These are phyloP conservation scores for Amanita thiersii DNA, from an alignment of 768 basidiomycete species.

Conservation along the genomic window DNA sequence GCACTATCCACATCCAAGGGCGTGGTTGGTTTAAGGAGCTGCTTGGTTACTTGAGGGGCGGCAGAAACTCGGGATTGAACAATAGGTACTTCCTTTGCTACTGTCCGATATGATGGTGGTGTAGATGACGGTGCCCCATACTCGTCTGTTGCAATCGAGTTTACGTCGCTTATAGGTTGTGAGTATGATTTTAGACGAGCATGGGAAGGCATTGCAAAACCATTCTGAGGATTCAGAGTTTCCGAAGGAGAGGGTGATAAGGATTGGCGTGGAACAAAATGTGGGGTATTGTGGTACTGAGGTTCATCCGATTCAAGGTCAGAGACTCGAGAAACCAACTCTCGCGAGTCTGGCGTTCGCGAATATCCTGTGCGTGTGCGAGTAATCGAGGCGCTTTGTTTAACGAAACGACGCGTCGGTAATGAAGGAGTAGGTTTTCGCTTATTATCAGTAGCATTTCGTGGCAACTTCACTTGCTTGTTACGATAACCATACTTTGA, in stretches of 20 bases:
- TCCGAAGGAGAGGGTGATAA: conserved; percentile 10
- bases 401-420: not conserved
- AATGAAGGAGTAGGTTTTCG: not conserved
- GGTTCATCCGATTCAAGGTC: not conserved
- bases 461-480: not conserved
- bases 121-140: conserved; percentile 12
- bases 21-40: not conserved
- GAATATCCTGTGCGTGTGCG: not conserved
- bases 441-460: not conserved
- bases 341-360: conserved; percentile 7
- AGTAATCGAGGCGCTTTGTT: not conserved
- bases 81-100: conserved; percentile 9
- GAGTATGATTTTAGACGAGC: not conserved
- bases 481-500: conserved; percentile 8
- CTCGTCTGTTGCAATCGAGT: conserved; percentile 12
- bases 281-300: conserved; percentile 22
- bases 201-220: conserved; percentile 7
- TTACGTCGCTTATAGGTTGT: not conserved
- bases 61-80: not conserved
- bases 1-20: conserved; percentile 17
- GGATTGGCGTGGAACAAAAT: conserved; percentile 6
- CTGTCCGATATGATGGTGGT: conserved; percentile 18
- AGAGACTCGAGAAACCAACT: conserved; percentile 7
- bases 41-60: not conserved
- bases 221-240: conserved; percentile 9